phyloP scores from a whole-genome alignment of 2,329 filamentous ascomycete genomes.

The Pyrenophora teres region DNA sequence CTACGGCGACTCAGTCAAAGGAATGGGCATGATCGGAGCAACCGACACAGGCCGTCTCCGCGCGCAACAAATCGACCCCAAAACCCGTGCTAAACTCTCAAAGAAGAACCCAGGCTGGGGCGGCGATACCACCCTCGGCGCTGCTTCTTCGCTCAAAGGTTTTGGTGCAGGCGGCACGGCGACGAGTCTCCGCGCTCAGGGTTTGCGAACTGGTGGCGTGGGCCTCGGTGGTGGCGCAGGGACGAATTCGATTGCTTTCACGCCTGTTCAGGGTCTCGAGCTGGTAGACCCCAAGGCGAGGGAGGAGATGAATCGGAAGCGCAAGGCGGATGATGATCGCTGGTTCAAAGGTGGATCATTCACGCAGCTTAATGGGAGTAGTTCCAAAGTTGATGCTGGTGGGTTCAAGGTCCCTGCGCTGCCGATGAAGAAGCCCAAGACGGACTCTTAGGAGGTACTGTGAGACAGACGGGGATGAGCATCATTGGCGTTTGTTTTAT shows the following conservation, averaged over 20 bases:
- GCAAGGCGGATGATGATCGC: conserved; percentile 90
- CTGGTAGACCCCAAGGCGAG: conserved; percentile 91
- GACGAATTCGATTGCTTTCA: conserved; percentile 89
- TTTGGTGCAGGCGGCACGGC: conserved; percentile 70
- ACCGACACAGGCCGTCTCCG: conserved; percentile 87
- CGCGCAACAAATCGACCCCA: conserved; percentile 85
- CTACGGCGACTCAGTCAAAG: conserved; percentile 85
- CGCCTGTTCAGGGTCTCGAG: conserved; percentile 91
- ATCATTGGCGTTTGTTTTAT: no score
- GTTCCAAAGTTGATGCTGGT: conserved; percentile 57
- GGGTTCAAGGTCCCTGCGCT: conserved; percentile 84
- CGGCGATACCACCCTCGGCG: conserved; percentile 60
- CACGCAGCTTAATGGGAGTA: conserved; percentile 70
- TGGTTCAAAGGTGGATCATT: conserved; percentile 99
- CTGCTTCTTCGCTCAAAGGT: conserved; percentile 72
- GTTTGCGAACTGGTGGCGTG: conserved; percentile 80
- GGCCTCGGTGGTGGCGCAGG: conserved; percentile 66
- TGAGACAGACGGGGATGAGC: no score
- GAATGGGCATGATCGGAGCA: conserved; percentile 94
- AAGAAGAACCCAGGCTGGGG: conserved; percentile 98
- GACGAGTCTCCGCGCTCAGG: conserved; percentile 76
- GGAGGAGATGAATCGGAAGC: conserved; percentile 84
- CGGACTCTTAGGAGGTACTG: conserved; percentile 12
- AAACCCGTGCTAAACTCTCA: conserved; percentile 88
- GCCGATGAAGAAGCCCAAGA: conserved; percentile 69